Base-by-base conservation (phyloP, 1,284 basidiomycete species). In the Butyriboletus appendiculatus region DNA sequence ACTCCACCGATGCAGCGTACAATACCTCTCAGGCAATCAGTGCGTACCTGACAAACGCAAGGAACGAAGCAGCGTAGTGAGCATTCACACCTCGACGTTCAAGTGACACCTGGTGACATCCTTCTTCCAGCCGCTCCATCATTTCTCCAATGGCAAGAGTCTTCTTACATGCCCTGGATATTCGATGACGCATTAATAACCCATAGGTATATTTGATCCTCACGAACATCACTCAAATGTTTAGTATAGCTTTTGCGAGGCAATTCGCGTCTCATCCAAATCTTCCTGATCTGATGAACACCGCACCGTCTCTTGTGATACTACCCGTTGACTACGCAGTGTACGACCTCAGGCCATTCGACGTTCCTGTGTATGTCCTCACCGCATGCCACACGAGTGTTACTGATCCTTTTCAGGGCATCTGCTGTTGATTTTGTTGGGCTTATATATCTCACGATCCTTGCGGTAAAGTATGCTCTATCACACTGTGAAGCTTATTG, bases 401-500 rank as follows among this genome's bases (percentile, higher is more conserved):
- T 37, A 40, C 11, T 34, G 35, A 49, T 41, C 24, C 10, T 51
- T 43, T 51, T 24, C 59, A 90, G 90, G 5, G 88, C 89, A 1
- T 76, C 81, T 11, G 92, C 90, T 0, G 79, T 85, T 42, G 80
- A 84, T 39, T 88, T 87, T 56, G 89, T 92, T 26, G 91, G 88
- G 26, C 74, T 90, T 7, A 87, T 92, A 56, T 93, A 91, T 73
- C 74, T 88, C 42, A 72, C 84, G 50, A 90, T 92, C 56, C 70
- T 85, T 32, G 73, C 83, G 49, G 73, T 74, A 54, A 53, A 67
- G 42, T 24, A 4, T 44, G 66, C 67, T 70, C 73, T 68, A 65
- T 71, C 18, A 59, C 56, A 10, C 58, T 65, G 30, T 63, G 60
- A 10, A 75, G 71, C 7, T 69, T 45, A 62, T 63, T 60, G 24